Percentiles rank a stretch among this genome's conserved stretches.
These are phyloP conservation scores for Harringtonia lauricola DNA, from an alignment of 2,329 filamentous ascomycete species.

Conservation along the genomic window DNA sequence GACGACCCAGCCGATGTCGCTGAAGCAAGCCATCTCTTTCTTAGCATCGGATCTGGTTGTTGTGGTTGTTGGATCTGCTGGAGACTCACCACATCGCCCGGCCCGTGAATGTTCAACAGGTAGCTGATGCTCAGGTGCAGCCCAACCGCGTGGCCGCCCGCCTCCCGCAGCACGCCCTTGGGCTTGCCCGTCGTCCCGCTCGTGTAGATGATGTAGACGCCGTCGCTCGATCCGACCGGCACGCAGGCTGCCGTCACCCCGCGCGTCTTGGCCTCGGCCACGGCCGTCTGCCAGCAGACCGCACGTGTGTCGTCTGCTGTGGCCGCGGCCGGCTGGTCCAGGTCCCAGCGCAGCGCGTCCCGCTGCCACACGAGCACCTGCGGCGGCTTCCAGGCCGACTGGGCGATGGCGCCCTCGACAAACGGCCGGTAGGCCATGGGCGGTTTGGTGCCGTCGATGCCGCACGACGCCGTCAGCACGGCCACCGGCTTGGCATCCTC, in stretches of 20 bases:
- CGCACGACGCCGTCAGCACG: constrained; percentile 83
- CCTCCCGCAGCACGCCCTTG: constrained; percentile 74
- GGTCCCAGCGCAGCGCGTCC: constrained; percentile 63
- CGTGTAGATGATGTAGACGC: constrained; percentile 86
- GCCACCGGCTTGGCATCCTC: constrained; percentile 66
- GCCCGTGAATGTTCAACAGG: constrained; percentile 71
- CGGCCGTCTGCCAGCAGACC: constrained; percentile 59
- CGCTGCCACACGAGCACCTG: constrained; percentile 78
- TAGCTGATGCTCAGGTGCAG: constrained; percentile 74
- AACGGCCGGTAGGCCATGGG: constrained; percentile 68
- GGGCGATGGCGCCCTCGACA: constrained; percentile 59
- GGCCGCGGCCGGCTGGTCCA: constrained; percentile 52
- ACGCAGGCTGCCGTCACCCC: constrained; percentile 63
- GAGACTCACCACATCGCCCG: constrained; percentile 60
- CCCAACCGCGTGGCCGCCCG: constrained; percentile 79
- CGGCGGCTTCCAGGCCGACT: constrained; percentile 59
- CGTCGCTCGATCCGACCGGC: constrained; percentile 65
- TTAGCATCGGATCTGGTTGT: too few relatives aligned
- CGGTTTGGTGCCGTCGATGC: constrained; percentile 77
- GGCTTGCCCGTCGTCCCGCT: constrained; percentile 73
- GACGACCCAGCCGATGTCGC: constrained; percentile 86
- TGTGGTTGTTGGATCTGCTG: too few relatives aligned
- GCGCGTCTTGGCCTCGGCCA: constrained; percentile 57
- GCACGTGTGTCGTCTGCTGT: constrained; percentile 22
- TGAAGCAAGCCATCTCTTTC: constrained; percentile 28